Evolutionary conservation across 257 asterid species (phyloP).

Genomic region (Mentha longifolia): DNA sequence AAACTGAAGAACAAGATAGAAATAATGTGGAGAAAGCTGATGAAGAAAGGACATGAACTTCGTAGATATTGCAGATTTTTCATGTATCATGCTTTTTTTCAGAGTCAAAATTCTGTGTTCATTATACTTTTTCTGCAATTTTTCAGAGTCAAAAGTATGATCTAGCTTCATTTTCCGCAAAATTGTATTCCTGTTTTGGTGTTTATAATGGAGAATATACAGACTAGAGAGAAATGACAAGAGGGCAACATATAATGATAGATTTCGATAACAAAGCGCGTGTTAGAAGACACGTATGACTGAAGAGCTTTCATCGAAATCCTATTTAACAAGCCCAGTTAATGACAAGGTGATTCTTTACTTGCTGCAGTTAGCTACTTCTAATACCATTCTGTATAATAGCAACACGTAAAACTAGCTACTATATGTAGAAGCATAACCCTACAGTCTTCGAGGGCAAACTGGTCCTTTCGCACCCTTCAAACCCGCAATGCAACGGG

Average conservation of each 20-base stretch:
- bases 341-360: conserved; percentile 12
- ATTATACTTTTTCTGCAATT: too few relatives aligned
- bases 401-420: not conserved
- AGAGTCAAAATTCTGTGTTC: too few relatives aligned
- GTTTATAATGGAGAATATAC: too few relatives aligned
- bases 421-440: conserved; percentile 15
- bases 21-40: too few relatives aligned
- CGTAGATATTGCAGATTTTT: too few relatives aligned
- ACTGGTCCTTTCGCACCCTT: not conserved
- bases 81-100: too few relatives aligned
- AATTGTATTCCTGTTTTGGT: too few relatives aligned
- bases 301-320: conserved; percentile 8
- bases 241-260: not conserved
- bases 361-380: conserved; percentile 18
- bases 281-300: not conserved
- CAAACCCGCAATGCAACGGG: conserved; percentile 88
- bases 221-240: not conserved
- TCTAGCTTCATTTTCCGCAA: too few relatives aligned
- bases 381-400: conserved; percentile 15
- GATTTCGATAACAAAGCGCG: not conserved
- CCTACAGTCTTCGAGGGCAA: conserved; percentile 11
- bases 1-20: too few relatives aligned
- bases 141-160: too few relatives aligned
- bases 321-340: conserved; percentile 21
- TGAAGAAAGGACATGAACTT: too few relatives aligned